A percentile compares a stretch with the other conserved stretches of the same genome.
phyloP scores from a whole-genome alignment of 192 early-diverging fungal genomes.

The Umbelopsis vinacea region DNA sequence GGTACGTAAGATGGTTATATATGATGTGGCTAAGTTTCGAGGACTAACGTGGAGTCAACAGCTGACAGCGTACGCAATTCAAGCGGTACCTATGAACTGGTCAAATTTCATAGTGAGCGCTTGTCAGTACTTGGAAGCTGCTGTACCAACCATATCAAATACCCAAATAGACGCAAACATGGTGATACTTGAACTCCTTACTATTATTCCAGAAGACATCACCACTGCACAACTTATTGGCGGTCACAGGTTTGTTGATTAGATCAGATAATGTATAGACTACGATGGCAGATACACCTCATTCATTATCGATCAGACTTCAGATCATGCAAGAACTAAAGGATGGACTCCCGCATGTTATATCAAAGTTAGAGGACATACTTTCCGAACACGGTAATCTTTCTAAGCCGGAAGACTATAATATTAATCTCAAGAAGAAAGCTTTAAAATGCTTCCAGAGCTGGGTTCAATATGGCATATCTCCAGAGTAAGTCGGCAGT shows the following conservation, averaged over 20 bases:
- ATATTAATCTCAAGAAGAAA: slow-evolving; percentile 46
- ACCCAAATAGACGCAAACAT: slow-evolving; percentile 37
- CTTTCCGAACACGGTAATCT: slow-evolving; percentile 35
- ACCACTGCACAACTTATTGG: slow-evolving; percentile 51
- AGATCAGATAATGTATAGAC: too few species aligned
- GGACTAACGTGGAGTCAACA: slow-evolving; percentile 24
- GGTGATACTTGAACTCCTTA: slow-evolving; percentile 56
- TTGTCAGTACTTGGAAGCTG: slow-evolving; percentile 42
- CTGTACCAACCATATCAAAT: slow-evolving; percentile 25
- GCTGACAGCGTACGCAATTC: slow-evolving; percentile 55
- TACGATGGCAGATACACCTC: not conserved
- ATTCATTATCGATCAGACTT: slow-evolving; percentile 4
- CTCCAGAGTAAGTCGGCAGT: slow-evolving; percentile 49
- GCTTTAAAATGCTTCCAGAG: slow-evolving; percentile 53
- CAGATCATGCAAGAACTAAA: slow-evolving; percentile 38
- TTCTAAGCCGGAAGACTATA: slow-evolving; percentile 26
- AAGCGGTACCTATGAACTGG: slow-evolving; percentile 54
- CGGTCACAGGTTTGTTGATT: slow-evolving; percentile 43
- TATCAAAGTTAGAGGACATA: slow-evolving; percentile 32
- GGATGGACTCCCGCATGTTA: slow-evolving; percentile 32
- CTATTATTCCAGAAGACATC: slow-evolving; percentile 60
- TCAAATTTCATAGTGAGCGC: slow-evolving; percentile 50
- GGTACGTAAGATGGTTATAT: slow-evolving; percentile 33
- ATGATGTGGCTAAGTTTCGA: not conserved
- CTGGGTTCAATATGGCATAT: slow-evolving; percentile 60